phyloP scores from a whole-genome alignment of 2,329 filamentous ascomycete genomes.

The Neocatenulostroma microsporum region DNA sequence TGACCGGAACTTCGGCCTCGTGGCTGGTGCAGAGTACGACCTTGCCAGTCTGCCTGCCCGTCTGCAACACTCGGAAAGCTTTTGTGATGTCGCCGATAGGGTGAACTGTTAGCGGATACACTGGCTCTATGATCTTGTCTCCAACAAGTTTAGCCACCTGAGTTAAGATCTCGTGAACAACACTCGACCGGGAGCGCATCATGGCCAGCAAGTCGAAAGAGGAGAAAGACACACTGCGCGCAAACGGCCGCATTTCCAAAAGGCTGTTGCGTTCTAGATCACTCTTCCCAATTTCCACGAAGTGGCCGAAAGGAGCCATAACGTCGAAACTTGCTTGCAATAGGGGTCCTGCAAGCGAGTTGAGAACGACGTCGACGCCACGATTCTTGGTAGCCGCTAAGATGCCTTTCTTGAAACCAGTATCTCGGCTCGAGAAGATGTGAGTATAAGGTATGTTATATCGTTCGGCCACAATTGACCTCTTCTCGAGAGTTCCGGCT shows the following conservation, averaged over 20 bases:
- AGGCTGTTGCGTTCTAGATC: slow-evolving; percentile 14
- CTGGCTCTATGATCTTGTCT: too few species aligned
- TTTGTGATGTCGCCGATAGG: too few species aligned
- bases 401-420: slow-evolving; percentile 23
- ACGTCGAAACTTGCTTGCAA: slow-evolving; percentile 22
- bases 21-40: too few species aligned
- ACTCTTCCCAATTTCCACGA: slow-evolving; percentile 23
- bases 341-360: slow-evolving; percentile 21
- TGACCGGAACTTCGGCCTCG: too few species aligned
- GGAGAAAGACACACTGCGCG: slow-evolving; percentile 6
- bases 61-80: too few species aligned
- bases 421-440: slow-evolving; percentile 28
- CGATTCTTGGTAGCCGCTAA: slow-evolving; percentile 19
- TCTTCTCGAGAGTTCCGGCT: slow-evolving; percentile 24
- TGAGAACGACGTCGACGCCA: slow-evolving; percentile 33
- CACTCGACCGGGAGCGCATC: slow-evolving; percentile 8
- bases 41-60: too few species aligned
- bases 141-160: too few species aligned
- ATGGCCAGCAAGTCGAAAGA: slow-evolving; percentile 8
- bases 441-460: slow-evolving; percentile 25
- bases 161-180: too few species aligned
- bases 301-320: slow-evolving; percentile 26
- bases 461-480: too few species aligned
- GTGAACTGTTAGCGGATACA: too few species aligned
- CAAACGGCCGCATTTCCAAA: slow-evolving; percentile 13